Evolutionary conservation across 129 eudicot species (phyloP).

Genomic region (Mikania micrantha): DNA sequence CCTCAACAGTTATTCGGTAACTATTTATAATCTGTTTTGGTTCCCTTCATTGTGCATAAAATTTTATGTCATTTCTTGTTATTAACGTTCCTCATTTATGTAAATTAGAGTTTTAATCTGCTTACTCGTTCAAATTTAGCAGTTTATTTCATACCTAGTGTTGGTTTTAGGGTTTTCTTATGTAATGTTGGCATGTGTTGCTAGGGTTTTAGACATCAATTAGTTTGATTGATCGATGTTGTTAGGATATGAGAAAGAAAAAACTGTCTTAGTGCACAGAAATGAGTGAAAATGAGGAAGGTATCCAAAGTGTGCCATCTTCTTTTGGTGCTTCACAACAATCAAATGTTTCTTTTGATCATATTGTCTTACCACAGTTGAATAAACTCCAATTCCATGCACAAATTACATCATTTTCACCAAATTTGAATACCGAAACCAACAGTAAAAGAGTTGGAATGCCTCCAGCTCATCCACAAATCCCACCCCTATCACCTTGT

Average conservation of each 20-base stretch:
- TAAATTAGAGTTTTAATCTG: constrained; percentile 6
- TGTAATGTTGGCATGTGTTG: not conserved
- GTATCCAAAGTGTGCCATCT: constrained; percentile 45
- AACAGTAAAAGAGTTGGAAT: constrained; percentile 45
- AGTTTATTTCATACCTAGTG: not conserved
- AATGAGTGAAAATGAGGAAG: constrained; percentile 68
- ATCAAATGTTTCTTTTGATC: constrained; percentile 27
- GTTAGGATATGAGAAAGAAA: not conserved
- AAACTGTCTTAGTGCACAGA: not conserved
- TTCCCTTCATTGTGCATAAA: not conserved
- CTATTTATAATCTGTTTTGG: constrained; percentile 15
- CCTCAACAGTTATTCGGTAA: constrained; percentile 3
- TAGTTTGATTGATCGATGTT: not conserved
- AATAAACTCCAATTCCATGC: constrained; percentile 41
- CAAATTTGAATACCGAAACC: constrained; percentile 32
- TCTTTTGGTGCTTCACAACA: constrained; percentile 41
- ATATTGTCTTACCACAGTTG: constrained; percentile 43
- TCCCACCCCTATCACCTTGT: constrained; percentile 59
- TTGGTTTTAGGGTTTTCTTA: constrained; percentile 9
- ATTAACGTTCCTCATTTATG: not conserved
- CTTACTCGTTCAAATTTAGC: not conserved
- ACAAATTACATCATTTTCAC: constrained; percentile 43
- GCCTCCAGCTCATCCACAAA: constrained; percentile 67
- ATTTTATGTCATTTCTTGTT: not conserved
- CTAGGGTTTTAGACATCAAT: not conserved